Conservation (phyloP, 1,139 yeast species). For the Arxiozyma bovina region DNA sequence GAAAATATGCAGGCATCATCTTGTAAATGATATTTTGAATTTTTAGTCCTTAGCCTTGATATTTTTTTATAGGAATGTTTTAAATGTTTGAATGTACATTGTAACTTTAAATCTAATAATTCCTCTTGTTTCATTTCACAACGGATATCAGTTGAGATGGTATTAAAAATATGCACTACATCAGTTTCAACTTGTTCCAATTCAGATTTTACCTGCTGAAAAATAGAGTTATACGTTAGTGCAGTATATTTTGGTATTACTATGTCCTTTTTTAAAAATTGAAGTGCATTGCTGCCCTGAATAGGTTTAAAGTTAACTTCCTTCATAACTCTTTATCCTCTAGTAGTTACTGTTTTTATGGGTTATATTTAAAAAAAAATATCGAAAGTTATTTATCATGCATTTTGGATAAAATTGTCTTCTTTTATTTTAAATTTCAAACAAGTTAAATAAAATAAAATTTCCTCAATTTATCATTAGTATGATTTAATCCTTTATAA, state of each 20-base stretch:
- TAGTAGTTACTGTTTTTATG: background rate
- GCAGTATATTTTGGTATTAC: background rate
- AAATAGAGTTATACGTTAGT: conserved; percentile 12
- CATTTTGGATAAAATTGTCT: background rate
- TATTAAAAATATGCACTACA: conserved; percentile 13
- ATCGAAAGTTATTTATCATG: background rate
- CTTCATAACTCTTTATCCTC: conserved; percentile 8
- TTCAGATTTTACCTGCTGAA: conserved; percentile 19
- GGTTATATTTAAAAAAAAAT: too few species aligned
- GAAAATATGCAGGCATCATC: conserved; percentile 3
- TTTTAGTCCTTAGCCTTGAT: conserved; percentile 10
- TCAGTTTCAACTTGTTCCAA: conserved; percentile 19
- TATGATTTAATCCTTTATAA: too few species aligned
- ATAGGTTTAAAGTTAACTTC: background rate
- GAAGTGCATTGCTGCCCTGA: background rate
- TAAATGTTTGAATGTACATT: conserved; percentile 18
- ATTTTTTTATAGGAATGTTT: conserved; percentile 17
- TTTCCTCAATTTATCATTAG: background rate
- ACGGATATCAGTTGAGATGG: conserved; percentile 19
- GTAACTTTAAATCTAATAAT: conserved; percentile 19
- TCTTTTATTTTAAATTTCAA: too few species aligned
- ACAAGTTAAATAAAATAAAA: too few species aligned
- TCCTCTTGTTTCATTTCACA: conserved; percentile 22
- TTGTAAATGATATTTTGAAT: conserved; percentile 1
- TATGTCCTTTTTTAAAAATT: background rate